Percentiles rank a stretch among this genome's conserved stretches.
Conservation (phyloP, 441 rosid species). For the Erodium trifolium region DNA sequence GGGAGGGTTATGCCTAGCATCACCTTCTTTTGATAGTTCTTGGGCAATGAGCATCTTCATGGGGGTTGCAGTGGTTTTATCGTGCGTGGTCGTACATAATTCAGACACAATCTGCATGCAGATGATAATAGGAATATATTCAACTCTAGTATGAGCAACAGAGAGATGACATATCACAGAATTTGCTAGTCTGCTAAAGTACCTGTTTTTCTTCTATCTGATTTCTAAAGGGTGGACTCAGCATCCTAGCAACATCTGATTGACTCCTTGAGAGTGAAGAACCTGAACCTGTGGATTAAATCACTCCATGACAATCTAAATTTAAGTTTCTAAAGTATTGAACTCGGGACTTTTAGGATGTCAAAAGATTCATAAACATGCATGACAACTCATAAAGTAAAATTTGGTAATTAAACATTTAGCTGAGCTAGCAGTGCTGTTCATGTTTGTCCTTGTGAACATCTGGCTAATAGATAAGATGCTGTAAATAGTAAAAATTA, state of each 20-base stretch:
- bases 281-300: constrained; percentile 43
- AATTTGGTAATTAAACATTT: too few species aligned
- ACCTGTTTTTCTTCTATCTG: constrained; percentile 64
- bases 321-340: background rate
- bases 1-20: constrained; percentile 44
- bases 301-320: constrained; percentile 24
- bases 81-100: constrained; percentile 48
- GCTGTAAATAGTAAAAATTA: too few species aligned
- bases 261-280: constrained; percentile 48
- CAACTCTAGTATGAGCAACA: constrained; percentile 1
- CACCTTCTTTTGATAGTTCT: constrained; percentile 75
- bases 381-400: background rate
- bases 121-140: too few species aligned
- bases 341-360: constrained; percentile 1
- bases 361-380: background rate
- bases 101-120: constrained; percentile 50
- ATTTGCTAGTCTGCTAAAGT: constrained; percentile 16
- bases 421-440: too few species aligned
- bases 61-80: constrained; percentile 49
- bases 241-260: constrained; percentile 53
- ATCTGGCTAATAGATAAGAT: too few species aligned
- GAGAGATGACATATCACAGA: constrained; percentile 13
- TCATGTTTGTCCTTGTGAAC: too few species aligned
- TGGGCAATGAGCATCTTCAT: constrained; percentile 77
- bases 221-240: constrained; percentile 40